These are phyloP conservation scores for Ilyonectria sp. DNA, from an alignment of 2,329 filamentous ascomycete species.

Conservation along the genomic window DNA sequence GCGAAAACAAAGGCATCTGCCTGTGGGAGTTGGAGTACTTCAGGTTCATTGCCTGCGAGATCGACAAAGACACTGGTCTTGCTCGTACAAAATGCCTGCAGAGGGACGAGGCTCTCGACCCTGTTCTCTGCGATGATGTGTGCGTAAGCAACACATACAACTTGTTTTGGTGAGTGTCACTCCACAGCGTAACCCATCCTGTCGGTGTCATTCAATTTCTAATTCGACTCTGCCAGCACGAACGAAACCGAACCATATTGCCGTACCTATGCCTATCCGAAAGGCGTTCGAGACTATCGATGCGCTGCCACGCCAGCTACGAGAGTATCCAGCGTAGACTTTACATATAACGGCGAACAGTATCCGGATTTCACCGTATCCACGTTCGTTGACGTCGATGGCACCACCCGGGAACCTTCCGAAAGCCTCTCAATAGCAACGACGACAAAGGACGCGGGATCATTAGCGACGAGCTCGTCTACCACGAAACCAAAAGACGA, in stretches of 20 bases:
- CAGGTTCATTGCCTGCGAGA: slow-evolving; percentile 20
- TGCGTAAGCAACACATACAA: slow-evolving; percentile 33
- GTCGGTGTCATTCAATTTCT: neutral
- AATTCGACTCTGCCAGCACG: slow-evolving; percentile 4
- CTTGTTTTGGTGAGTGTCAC: slow-evolving; percentile 16
- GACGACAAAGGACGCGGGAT: neutral
- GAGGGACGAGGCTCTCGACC: slow-evolving; percentile 14
- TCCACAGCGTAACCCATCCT: neutral
- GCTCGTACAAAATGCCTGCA: slow-evolving; percentile 24
- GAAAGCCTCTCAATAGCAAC: neutral
- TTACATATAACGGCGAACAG: slow-evolving; percentile 25
- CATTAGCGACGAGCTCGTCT: neutral
- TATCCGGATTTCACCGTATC: slow-evolving; percentile 7
- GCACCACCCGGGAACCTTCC: neutral
- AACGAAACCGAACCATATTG: slow-evolving; percentile 23
- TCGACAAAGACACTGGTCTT: slow-evolving; percentile 3
- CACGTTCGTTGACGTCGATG: slow-evolving; percentile 7
- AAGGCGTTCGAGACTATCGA: slow-evolving; percentile 22
- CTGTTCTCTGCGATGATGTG: slow-evolving; percentile 22
- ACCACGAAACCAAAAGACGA: neutral
- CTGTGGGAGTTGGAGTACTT: slow-evolving; percentile 25
- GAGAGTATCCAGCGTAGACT: slow-evolving; percentile 23
- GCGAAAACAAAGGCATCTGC: slow-evolving; percentile 19
- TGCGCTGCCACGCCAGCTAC: slow-evolving; percentile 16
- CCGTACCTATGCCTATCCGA: slow-evolving; percentile 28